Percentiles rank a stretch among this genome's conserved stretches.
Conservation (phyloP, 495 filamentous ascomycete genomes). For the Aspergillus avenaceus region DNA sequence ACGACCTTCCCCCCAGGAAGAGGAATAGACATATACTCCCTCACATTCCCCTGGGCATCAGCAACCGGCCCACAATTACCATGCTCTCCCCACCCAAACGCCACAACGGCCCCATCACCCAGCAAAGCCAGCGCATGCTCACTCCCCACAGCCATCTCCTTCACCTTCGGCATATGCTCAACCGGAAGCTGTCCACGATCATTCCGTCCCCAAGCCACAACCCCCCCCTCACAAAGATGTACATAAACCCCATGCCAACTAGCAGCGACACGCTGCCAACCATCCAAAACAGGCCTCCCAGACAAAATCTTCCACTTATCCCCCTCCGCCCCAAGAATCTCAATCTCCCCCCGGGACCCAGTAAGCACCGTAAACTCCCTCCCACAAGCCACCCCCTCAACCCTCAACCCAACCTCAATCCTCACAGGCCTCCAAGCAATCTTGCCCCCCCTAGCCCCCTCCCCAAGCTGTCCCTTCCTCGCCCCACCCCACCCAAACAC, state of each 20-base stretch:
- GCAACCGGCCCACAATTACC: conserved; percentile 81
- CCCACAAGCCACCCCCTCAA: conserved; percentile 62
- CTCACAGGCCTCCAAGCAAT: conserved; percentile 55
- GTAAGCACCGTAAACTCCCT: conserved; percentile 76
- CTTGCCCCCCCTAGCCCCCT: conserved; percentile 27
- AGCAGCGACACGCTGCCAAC: conserved; percentile 47
- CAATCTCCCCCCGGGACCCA: conserved; percentile 50
- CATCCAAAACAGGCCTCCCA: conserved; percentile 27
- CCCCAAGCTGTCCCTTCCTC: conserved; percentile 78
- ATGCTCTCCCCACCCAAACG: conserved; percentile 97
- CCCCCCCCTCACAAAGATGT: conserved; percentile 31
- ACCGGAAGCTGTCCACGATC: conserved; percentile 81
- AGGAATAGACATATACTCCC: conserved; percentile 58
- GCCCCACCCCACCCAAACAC: conserved; percentile 86
- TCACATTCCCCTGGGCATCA: conserved; percentile 59
- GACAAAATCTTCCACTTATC: conserved; percentile 62
- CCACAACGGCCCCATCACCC: conserved; percentile 54
- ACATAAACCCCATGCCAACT: conserved; percentile 83
- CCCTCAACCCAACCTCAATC: conserved; percentile 51
- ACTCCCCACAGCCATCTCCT: conserved; percentile 71
- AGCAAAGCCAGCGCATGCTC: conserved; percentile 77
- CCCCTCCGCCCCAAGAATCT: conserved; percentile 55
- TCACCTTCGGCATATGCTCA: conserved; percentile 42
- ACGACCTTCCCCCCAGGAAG: conserved; percentile 40
- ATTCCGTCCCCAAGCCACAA: conserved; percentile 64